These are phyloP conservation scores for Suillus hirtellus DNA, from an alignment of 768 basidiomycete genomes.

Conservation along the genomic window DNA sequence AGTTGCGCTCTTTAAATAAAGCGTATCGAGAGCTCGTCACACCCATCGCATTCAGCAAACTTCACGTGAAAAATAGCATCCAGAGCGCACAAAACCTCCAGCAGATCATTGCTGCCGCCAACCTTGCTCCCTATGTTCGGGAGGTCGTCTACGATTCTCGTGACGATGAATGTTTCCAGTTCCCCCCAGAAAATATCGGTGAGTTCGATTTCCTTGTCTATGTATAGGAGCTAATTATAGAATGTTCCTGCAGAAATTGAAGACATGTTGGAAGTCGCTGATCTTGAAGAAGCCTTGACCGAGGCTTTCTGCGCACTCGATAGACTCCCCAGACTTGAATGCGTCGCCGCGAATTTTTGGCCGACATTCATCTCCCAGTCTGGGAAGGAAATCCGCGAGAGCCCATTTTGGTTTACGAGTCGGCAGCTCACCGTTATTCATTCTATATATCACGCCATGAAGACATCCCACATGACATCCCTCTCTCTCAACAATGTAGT, in stretches of 20 bases:
- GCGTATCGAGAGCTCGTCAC: slow-evolving; percentile 28
- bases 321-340: slow-evolving; percentile 22
- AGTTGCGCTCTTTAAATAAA: slow-evolving; percentile 29
- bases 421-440: slow-evolving; percentile 29
- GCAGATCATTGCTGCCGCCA: slow-evolving; percentile 24
- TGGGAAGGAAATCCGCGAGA: slow-evolving; percentile 26
- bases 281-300: slow-evolving; percentile 31
- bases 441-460: slow-evolving; percentile 25
- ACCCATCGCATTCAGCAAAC: slow-evolving; percentile 22
- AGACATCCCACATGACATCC: slow-evolving; percentile 22
- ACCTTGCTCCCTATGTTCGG: slow-evolving; percentile 25
- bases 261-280: slow-evolving; percentile 32
- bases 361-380: slow-evolving; percentile 28
- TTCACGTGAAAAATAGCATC: slow-evolving; percentile 28
- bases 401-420: slow-evolving; percentile 33
- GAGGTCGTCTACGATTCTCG: slow-evolving; percentile 33
- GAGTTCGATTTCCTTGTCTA: not conserved
- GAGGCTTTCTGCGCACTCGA: slow-evolving; percentile 26
- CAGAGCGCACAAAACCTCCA: slow-evolving; percentile 27
- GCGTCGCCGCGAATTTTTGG: slow-evolving; percentile 31
- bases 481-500: slow-evolving; percentile 27
- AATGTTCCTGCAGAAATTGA: slow-evolving; percentile 16
- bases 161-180: slow-evolving; percentile 25
- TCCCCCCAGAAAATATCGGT: slow-evolving; percentile 22
- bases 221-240: not conserved